Conservation (phyloP, 495 filamentous ascomycete species). For the Baudoinia panamericana region DNA sequence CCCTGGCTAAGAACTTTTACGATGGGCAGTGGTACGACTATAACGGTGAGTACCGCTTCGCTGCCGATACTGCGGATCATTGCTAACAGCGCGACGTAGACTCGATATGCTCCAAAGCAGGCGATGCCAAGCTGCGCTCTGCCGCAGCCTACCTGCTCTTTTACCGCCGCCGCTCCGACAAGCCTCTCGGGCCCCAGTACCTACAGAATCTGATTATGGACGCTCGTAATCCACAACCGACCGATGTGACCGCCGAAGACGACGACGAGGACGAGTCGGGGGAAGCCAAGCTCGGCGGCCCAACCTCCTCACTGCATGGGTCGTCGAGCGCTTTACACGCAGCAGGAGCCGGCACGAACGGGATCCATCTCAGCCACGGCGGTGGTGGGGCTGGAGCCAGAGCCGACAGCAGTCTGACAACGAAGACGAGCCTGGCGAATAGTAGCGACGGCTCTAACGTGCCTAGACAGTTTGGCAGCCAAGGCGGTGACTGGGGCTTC, state of each 20-base stretch:
- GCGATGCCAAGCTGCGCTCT: conserved; percentile 44
- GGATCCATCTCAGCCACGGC: conserved; percentile 7
- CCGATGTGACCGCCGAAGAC: conserved; percentile 20
- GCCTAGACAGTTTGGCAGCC: conserved; percentile 3
- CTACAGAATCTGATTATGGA: conserved; percentile 56
- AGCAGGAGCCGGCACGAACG: conserved; percentile 25
- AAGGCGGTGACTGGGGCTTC: conserved; percentile 1
- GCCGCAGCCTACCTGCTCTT: conserved; percentile 82
- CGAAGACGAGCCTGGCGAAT: conserved; percentile 4
- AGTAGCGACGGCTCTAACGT: conserved; percentile 4
- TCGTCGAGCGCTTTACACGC: conserved; percentile 29
- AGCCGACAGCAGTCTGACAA: conserved; percentile 17
- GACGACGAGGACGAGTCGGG: conserved; percentile 17
- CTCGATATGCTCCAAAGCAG: conserved; percentile 41
- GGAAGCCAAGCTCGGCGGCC: conserved; percentile 23
- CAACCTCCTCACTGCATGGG: conserved; percentile 21
- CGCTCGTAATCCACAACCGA: conserved; percentile 35
- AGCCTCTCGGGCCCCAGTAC: conserved; percentile 60
- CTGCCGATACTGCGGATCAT: conserved; percentile 1
- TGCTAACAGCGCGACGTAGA: too few relatives aligned
- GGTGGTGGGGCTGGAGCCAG: conserved; percentile 7
- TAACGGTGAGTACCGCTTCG: conserved; percentile 67
- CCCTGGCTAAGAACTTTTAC: conserved; percentile 79
- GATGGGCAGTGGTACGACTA: conserved; percentile 85
- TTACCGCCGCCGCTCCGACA: conserved; percentile 72